These are phyloP conservation scores for Cicer cuneatum DNA, from an alignment of 306 rosid genomes.

Conservation along the genomic window DNA sequence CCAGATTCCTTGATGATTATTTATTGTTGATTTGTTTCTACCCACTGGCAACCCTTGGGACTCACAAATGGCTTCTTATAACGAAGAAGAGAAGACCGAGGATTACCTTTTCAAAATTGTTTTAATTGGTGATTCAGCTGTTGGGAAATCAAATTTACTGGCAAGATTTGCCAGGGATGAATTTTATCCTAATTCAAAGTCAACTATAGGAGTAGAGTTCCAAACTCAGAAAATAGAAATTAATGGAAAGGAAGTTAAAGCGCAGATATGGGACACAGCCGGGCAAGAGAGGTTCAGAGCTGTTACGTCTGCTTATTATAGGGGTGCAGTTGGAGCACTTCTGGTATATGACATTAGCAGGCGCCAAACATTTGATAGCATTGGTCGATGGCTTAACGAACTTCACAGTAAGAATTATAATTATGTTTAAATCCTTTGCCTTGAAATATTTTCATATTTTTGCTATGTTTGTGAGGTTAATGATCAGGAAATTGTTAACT, in stretches of 20 bases:
- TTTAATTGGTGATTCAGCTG: constrained; percentile 90
- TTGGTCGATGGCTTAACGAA: constrained; percentile 89
- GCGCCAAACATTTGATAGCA: constrained; percentile 84
- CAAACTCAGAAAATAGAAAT: constrained; percentile 86
- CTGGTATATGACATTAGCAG: constrained; percentile 84
- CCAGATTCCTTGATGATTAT: constrained; percentile 50
- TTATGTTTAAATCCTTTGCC: constrained; percentile 4
- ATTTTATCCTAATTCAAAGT: constrained; percentile 88
- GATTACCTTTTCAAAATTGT: constrained; percentile 96
- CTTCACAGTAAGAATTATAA: constrained; percentile 73
- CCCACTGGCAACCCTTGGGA: constrained; percentile 54
- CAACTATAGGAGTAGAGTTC: constrained; percentile 94
- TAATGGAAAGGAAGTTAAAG: constrained; percentile 86
- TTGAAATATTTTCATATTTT: constrained; percentile 33
- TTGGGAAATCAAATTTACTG: constrained; percentile 89
- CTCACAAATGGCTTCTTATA: constrained; percentile 60
- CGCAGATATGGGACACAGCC: constrained; percentile 96
- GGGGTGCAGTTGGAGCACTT: constrained; percentile 96
- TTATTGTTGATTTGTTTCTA: constrained; percentile 49
- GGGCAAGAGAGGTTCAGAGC: constrained; percentile 96
- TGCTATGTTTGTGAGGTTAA: constrained; percentile 31
- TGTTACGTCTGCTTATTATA: constrained; percentile 88
- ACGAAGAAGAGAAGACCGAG: constrained; percentile 82
- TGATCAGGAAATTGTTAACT: constrained; percentile 27
- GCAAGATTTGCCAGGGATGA: constrained; percentile 94